Evolutionary conservation across 148 eudicot genomes (phyloP).

Genomic region (Vaccinium myrtillus): DNA sequence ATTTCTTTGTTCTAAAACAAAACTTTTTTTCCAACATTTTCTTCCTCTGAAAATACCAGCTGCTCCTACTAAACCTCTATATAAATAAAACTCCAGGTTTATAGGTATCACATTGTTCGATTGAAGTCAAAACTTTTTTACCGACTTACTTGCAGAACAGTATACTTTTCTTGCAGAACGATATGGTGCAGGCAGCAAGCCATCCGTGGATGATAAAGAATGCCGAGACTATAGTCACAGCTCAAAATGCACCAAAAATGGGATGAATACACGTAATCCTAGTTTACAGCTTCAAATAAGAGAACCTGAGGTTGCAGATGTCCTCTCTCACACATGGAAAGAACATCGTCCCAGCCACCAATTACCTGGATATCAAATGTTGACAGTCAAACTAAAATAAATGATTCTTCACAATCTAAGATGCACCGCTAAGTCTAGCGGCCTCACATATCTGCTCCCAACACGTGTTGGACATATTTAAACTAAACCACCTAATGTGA

Average conservation of each 20-base stretch:
- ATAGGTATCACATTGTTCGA: slow-evolving; percentile 13
- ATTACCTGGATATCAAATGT: slow-evolving; percentile 41
- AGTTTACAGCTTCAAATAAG: slow-evolving; percentile 85
- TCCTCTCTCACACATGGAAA: slow-evolving; percentile 72
- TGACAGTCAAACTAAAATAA: background rate
- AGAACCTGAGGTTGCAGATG: slow-evolving; percentile 96
- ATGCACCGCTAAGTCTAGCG: background rate
- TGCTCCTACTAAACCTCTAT: slow-evolving; percentile 18
- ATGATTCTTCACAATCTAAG: background rate
- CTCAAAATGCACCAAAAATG: slow-evolving; percentile 7
- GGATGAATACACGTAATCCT: slow-evolving; percentile 9
- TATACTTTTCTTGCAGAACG: background rate
- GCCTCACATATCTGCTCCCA: background rate
- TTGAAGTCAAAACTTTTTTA: slow-evolving; percentile 2
- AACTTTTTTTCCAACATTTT: background rate
- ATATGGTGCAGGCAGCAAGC: background rate
- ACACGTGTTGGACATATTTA: background rate
- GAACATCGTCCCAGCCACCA: slow-evolving; percentile 87
- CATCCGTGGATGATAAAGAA: background rate
- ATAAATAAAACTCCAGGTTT: slow-evolving; percentile 14
- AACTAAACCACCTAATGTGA: too few relatives aligned
- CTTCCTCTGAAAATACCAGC: slow-evolving; percentile 11
- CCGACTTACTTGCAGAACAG: slow-evolving; percentile 5
- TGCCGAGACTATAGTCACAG: slow-evolving; percentile 9
- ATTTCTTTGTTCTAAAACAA: slow-evolving; percentile 11